Base-by-base conservation (phyloP, 2,329 filamentous ascomycete species). In the Aureobasidium vineae region DNA sequence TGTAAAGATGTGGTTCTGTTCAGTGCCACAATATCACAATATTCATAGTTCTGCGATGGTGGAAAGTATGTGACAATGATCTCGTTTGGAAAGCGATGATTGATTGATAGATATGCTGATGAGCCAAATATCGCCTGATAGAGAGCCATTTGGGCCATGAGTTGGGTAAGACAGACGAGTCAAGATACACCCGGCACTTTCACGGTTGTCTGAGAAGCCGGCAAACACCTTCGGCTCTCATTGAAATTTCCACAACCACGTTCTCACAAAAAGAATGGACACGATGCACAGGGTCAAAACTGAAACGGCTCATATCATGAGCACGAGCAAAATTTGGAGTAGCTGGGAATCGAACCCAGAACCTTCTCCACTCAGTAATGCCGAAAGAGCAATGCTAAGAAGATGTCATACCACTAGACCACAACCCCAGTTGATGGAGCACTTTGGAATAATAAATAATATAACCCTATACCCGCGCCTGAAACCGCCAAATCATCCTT, bases 331-430 rank as follows among this genome's bases (percentile, higher is more conserved):
- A 47, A 15, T 2, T 1, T 61, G 57, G 57, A 61, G 41, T 61
- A 61, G 57, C 57, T 61, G 57, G 57, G 57, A 61, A 61, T 61
- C 57, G 57, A 61, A 61, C 57, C 57, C 57, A 61, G 57, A 61
- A 61, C 57, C 57, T 61, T 61, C 57, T 61, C 57, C 57, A 47
- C 57, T 61, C 57, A 61, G 57, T 16, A 61, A 16, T 38, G 41
- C 57, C 38, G n/a, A 5, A 49, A 49, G 57, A 61, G 57, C 57
- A 61, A 61, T 61, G 57, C 57, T 61, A 61, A 61, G 57, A 61
- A 61, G 57, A 61, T 61, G 57, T 61, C 57, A 61, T 61, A 61
- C 57, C 57, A 61, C 57, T 61, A 61, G 57, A 61, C 57, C 57
- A 61, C 57, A 61, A 61, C 41, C 57, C 57, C 57, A 49, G 3